Evolutionary conservation across 2,329 filamentous ascomycete genomes (phyloP), one percentile per base, ranked within the genome.

Genomic region (Diplodia mutila): DNA sequence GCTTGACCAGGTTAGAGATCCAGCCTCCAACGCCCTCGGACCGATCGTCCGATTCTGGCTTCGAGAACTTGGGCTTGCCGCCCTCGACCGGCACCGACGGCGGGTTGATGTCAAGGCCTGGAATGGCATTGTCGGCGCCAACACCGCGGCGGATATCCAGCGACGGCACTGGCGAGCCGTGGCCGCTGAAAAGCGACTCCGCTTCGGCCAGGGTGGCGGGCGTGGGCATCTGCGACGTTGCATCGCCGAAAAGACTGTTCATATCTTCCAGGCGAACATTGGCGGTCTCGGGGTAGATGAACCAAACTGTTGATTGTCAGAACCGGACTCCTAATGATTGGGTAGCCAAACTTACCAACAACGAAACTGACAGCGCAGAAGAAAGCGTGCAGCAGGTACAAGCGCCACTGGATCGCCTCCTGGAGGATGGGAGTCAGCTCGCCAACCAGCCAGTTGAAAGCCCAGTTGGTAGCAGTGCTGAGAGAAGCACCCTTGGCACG

Each of bases 401-500:
- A 84, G 39, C 95, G 89, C 95, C 95, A 99, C 74, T 91, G 88
- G 74, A 99, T 98, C 80, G 86, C 89, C 74, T 95, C 92, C 78
- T 99, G 94, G 69, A 98, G 83, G 66, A 98, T 89, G 1, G 95
- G 95, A 0, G 95, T 99, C 85, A 98, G 87, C 80, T 97, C 92
- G 72, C 95, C 95, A 3, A 98, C 95, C 29, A 98, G 84, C 91
- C 93, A 99, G 81, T 99, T 99, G 81, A 95, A 97, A 1, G 94
- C 93, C 95, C 95, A 99, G 77, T 99, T 99, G 37, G 94, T 90
- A 21, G 95, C 95, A 1, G 95, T 98, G 69, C 94, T 97, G 77
- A 99, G 81, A 85, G 93, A 97, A 65, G 95, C 94, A 69, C 95
- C 95, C 84, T 98, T 98, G 69, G 94, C 97, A 74, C 95, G 90